Conservation (phyloP, 164 flowering plant species). For the Annona cherimola region DNA sequence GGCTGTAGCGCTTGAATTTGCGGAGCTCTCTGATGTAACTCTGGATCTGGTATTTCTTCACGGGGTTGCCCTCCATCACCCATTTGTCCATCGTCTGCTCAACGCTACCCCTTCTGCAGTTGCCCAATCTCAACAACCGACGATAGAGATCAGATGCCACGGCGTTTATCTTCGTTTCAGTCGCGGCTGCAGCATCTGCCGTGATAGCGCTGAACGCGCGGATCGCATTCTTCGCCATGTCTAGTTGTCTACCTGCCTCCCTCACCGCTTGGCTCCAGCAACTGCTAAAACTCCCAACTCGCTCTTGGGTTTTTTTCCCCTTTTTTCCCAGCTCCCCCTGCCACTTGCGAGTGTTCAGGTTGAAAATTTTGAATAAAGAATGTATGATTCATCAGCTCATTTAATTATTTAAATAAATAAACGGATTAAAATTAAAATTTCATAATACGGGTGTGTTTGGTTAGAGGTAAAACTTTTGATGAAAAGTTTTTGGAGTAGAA, state of each 20-base stretch:
- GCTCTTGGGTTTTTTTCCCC: no score
- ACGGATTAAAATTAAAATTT: no score
- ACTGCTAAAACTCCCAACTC: no score
- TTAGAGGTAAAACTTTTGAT: no score
- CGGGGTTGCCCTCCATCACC: constrained; percentile 36
- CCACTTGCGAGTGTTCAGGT: no score
- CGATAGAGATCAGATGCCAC: constrained; percentile 36
- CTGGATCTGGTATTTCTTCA: constrained; percentile 31
- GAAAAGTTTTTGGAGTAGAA: no score
- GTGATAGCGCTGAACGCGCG: neutral
- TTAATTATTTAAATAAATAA: no score
- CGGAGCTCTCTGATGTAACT: constrained; percentile 48
- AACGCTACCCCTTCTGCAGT: constrained; percentile 27
- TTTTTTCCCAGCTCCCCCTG: no score
- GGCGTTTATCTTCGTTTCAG: neutral
- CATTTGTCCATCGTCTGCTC: constrained; percentile 30
- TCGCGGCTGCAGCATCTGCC: neutral
- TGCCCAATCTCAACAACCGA: constrained; percentile 36
- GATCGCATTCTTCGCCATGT: neutral
- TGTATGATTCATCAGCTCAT: no score
- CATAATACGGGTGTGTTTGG: no score
- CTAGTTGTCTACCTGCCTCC: neutral
- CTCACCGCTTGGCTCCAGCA: no score
- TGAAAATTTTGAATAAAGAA: no score
- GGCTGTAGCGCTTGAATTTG: constrained; percentile 28